Evolutionary conservation across 306 rosid genomes (phyloP).

Genomic region (Medicago ruthenica): DNA sequence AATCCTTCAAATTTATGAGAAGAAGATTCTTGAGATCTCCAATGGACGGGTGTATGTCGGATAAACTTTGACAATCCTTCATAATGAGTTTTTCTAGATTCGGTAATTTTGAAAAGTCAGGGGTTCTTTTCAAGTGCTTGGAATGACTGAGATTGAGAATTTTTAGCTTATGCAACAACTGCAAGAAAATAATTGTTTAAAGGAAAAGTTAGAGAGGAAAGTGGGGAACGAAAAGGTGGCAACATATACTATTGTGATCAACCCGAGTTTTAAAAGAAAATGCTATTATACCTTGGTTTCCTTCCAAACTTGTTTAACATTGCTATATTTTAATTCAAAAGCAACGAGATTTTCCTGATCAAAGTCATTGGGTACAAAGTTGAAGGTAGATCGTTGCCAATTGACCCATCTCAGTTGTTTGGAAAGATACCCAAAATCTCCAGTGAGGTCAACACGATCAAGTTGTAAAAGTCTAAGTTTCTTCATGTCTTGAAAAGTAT

Average conservation of each 20-base stretch:
- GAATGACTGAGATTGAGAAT: constrained; percentile 50
- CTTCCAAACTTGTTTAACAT: constrained; percentile 44
- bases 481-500: constrained; percentile 50
- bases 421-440: constrained; percentile 44
- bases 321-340: constrained; percentile 44
- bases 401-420: constrained; percentile 44
- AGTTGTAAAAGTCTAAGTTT: constrained; percentile 55
- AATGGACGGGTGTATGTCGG: constrained; percentile 43
- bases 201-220: neutral
- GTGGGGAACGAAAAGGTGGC: neutral
- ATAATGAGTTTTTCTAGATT: constrained; percentile 47
- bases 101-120: constrained; percentile 46
- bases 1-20: constrained; percentile 25
- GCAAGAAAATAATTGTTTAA: neutral
- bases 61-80: constrained; percentile 32
- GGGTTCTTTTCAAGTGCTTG: constrained; percentile 16
- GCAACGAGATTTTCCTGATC: constrained; percentile 38
- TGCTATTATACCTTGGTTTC: constrained; percentile 37
- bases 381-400: constrained; percentile 51
- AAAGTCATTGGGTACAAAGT: constrained; percentile 40
- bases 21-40: constrained; percentile 26
- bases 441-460: constrained; percentile 24
- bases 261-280: neutral
- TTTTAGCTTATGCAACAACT: constrained; percentile 37
- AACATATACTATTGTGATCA: neutral